A percentile compares a stretch with the other conserved stretches of the same genome.
phyloP scores from a whole-genome alignment of 805 yeast genomes.

The Sugiyamaella floridensis region DNA sequence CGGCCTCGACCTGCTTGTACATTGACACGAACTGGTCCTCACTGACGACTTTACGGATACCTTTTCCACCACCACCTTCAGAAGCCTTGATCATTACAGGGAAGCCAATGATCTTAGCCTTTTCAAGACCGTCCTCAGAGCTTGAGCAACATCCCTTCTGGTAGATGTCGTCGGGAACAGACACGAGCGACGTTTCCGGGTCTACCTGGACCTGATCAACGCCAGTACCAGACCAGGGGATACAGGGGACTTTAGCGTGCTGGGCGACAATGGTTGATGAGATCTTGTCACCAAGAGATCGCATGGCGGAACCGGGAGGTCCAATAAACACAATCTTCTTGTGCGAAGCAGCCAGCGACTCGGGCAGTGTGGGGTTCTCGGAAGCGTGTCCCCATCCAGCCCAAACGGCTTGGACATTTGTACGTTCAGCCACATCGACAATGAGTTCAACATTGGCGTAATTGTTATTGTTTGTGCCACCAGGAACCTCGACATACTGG shows the following conservation, averaged over 20 bases:
- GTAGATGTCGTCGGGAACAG: conserved; percentile 79
- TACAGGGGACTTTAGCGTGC: conserved; percentile 96
- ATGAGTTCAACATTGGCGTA: conserved; percentile 96
- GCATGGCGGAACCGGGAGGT: conserved; percentile 99
- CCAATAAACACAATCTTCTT: conserved; percentile 90
- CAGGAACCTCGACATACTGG: conserved; percentile 96
- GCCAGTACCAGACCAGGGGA: conserved; percentile 99
- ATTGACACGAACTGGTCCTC: conserved; percentile 70
- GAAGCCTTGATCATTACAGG: conserved; percentile 99
- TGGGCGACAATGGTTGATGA: conserved; percentile 98
- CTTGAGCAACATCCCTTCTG: conserved; percentile 79
- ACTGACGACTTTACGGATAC: conserved; percentile 90
- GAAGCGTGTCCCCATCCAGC: conserved; percentile 99
- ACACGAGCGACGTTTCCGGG: conserved; percentile 64
- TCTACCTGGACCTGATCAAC: conserved; percentile 76
- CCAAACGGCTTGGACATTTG: conserved; percentile 98
- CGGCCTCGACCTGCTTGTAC: conserved; percentile 92
- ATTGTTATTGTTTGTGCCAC: conserved; percentile 97
- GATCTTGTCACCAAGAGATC: conserved; percentile 98
- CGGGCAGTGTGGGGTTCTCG: conserved; percentile 95
- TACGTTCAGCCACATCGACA: conserved; percentile 95
- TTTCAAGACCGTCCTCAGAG: conserved; percentile 82
- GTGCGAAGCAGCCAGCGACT: conserved; percentile 85
- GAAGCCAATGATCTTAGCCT: conserved; percentile 85
- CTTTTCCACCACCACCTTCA: conserved; percentile 99